Conservation (phyloP, 495 filamentous ascomycete species). For the Aspergillus sclerotiicarbonarius region DNA sequence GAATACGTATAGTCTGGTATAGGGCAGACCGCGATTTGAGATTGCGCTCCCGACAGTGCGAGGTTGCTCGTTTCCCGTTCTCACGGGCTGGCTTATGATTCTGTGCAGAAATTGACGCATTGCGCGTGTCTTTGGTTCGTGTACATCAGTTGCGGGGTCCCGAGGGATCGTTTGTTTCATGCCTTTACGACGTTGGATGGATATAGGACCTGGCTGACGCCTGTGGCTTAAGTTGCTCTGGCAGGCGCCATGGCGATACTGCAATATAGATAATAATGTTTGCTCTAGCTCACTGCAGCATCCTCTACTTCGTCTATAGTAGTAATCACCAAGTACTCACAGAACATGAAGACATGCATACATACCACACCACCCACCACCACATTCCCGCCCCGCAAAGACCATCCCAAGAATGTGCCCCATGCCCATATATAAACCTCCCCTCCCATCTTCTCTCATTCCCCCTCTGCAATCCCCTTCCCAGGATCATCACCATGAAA, state of each 20-base stretch:
- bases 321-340: no score
- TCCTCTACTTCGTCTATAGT: no score
- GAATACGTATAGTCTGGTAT: neutral
- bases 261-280: conserved; percentile 4
- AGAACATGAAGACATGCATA: neutral
- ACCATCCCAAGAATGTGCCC: neutral
- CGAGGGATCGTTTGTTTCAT: neutral
- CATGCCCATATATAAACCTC: neutral
- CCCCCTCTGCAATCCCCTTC: neutral
- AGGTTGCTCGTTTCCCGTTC: neutral
- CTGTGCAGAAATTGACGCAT: neutral
- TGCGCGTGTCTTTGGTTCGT: neutral
- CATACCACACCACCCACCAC: neutral
- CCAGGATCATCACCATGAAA: conserved; percentile 3
- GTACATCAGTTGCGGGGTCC: neutral
- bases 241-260: no score
- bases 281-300: neutral
- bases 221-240: no score
- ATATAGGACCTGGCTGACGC: neutral
- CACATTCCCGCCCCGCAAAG: conserved; percentile 1
- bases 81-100: conserved; percentile 4
- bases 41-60: neutral
- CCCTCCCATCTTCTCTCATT: neutral
- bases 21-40: neutral
- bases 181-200: conserved; percentile 5